Evolutionary conservation across 495 filamentous ascomycete genomes (phyloP), one percentile per base, ranked within the genome.

Genomic region (Lophium mytilinum): DNA sequence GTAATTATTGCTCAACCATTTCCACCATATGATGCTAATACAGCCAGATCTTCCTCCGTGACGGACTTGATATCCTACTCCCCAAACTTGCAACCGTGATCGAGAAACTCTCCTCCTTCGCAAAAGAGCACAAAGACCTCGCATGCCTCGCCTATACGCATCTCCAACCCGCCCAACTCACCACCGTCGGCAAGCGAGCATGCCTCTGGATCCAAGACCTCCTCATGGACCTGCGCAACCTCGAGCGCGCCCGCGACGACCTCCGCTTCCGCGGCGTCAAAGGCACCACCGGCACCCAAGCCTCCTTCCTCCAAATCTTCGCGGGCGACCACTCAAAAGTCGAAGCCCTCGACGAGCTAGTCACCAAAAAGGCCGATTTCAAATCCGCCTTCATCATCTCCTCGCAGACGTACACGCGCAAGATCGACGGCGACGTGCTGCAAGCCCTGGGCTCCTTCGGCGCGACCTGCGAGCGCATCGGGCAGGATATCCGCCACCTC

Each of bases 151-250:
- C 83, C 11, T 95, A 88, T 76, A 95, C 90, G n/a, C 89, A 96
- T 71, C 82, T 83, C 55, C 86, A 59, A 80, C 83, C 57, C 6
- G 68, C 73, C 8, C 86, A 91, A 71, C 75, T 85, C 54, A 91
- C 88, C 56, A 95, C 93, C 9, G 86, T 96, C 17, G 92, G 93
- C 53, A 85, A 85, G 66, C 75, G 87, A 61, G 83, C 88, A 12
- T 79, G 80, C 51, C 82, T 90, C 60, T 96, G 92, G 91, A 83
- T 86, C 41, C 88, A 93, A 69, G 89, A 96, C 66, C 78, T 97
- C 14, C 74, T 93, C 61, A 85, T 92, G 76, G 93, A 97, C 56
- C 78, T 98, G 40, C 76, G 84, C 57, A 86, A 89, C 70, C 79
- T 97, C 36, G 87, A 92, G 70, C 76, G 80, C 36, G 88, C 83